Conservation (phyloP, 78 protist genomes). For the slime mould (Dictyostelium discoideum) region DNA sequence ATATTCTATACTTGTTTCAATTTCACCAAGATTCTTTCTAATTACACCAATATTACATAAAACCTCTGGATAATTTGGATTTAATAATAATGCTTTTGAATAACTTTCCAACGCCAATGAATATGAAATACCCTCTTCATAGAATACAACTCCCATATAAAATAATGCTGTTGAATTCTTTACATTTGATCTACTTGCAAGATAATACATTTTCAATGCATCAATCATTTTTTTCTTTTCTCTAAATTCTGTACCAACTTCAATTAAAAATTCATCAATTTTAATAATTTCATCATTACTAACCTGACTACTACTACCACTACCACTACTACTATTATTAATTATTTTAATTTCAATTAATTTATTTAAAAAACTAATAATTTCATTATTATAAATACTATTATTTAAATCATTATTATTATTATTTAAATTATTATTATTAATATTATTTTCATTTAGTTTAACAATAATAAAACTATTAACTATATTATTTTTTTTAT, state of each 20-base stretch:
- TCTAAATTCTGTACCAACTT: conserved; percentile 26
- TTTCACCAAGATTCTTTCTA: conserved; percentile 39
- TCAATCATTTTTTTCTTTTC: not conserved
- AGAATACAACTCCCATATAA: conserved; percentile 25
- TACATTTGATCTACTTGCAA: not conserved
- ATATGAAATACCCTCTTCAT: conserved; percentile 7
- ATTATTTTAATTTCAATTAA: not conserved
- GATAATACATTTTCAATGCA: not conserved
- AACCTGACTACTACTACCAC: not conserved
- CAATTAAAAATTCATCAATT: not conserved
- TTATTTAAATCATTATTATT: not conserved
- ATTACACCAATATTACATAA: conserved; percentile 86
- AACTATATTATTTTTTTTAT: not conserved
- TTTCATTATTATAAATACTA: not conserved
- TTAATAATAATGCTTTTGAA: conserved; percentile 25
- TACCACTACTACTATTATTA: not conserved
- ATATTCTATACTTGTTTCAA: conserved; percentile 54
- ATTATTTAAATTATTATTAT: not conserved
- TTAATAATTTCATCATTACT: not conserved
- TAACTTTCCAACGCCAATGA: conserved; percentile 65
- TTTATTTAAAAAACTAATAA: not conserved
- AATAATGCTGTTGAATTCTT: conserved; percentile 18
- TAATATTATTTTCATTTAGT: not conserved
- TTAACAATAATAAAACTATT: not conserved
- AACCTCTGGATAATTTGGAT: conserved; percentile 82